Evolutionary conservation across 257 asterid genomes (phyloP).

Genomic region (Solanum etuberosum): DNA sequence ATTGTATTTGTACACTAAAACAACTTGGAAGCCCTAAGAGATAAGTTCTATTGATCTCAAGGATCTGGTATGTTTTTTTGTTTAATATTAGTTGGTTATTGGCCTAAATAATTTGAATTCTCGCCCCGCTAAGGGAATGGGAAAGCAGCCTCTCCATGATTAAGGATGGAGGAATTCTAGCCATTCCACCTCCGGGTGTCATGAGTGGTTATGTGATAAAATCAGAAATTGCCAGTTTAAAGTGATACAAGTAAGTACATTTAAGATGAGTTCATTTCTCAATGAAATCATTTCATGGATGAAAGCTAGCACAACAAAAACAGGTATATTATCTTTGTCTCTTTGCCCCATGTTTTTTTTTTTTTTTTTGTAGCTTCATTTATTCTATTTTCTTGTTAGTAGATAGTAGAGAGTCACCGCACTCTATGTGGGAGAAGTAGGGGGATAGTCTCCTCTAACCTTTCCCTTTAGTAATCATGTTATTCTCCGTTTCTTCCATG

Average conservation of each 20-base stretch:
- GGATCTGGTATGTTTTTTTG: neutral
- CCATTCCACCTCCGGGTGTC: neutral
- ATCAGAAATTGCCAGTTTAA: neutral
- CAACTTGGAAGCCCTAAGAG: neutral
- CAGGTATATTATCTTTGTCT: neutral
- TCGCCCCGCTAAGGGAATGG: neutral
- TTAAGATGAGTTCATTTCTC: neutral
- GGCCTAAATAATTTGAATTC: neutral
- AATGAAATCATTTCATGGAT: neutral
- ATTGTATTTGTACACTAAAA: neutral
- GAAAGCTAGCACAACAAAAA: neutral
- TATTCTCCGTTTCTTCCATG: neutral
- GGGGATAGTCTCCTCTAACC: neutral
- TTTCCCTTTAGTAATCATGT: neutral
- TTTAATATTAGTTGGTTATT: neutral
- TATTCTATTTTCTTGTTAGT: neutral
- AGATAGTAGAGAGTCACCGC: no score
- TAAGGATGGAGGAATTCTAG: neutral
- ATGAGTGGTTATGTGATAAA: neutral
- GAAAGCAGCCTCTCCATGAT: neutral
- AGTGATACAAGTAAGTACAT: neutral
- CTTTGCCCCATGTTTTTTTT: neutral
- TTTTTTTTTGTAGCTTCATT: neutral
- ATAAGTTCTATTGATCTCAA: neutral
- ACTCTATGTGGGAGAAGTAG: neutral